Evolutionary conservation across 176 grass and related monocot genomes (phyloP).

Genomic region (Carex pumila): DNA sequence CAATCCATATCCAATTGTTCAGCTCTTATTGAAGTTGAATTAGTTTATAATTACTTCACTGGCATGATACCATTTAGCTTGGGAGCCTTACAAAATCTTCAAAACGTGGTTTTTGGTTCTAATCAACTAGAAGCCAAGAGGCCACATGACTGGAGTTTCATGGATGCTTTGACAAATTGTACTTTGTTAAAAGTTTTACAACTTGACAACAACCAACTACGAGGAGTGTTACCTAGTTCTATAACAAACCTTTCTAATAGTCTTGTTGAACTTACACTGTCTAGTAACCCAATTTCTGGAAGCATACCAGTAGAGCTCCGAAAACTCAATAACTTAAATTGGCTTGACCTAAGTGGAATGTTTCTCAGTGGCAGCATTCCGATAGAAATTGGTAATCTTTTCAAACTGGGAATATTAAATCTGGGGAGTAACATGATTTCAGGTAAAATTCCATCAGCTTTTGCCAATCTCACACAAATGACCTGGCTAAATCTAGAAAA

Average conservation of each 20-base stretch:
- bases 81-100: no score
- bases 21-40: no score
- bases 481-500: background rate
- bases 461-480: background rate
- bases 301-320: background rate
- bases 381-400: background rate
- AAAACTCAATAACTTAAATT: background rate
- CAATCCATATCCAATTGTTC: no score
- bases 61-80: no score
- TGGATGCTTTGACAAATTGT: conserved; percentile 5
- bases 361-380: background rate
- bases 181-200: background rate
- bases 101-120: no score
- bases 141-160: background rate
- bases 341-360: background rate
- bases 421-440: background rate
- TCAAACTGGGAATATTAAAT: background rate
- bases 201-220: background rate
- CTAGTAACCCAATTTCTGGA: background rate
- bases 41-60: no score
- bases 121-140: conserved; percentile 8
- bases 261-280: background rate
- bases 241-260: conserved; percentile 27
- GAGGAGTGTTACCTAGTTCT: conserved; percentile 20
- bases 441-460: background rate